Percentiles rank a stretch among this genome's conserved stretches.
Evolutionary conservation across 441 rosid species (phyloP).

Genomic region (Manihot esculenta): DNA sequence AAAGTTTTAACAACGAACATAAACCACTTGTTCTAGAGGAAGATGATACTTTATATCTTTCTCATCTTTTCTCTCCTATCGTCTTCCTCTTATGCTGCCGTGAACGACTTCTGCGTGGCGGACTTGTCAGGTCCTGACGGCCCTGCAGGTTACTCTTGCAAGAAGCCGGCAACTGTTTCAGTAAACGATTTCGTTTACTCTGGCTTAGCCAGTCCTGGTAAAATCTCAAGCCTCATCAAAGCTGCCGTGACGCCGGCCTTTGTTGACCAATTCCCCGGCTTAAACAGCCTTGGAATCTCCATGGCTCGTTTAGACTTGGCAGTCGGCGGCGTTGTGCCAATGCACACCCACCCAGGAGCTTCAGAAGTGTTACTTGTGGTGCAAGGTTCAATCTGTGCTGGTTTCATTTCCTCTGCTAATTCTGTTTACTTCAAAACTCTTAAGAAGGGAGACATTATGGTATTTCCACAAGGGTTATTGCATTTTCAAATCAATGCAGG

Average conservation of each 20-base stretch:
- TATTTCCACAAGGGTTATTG: slow-evolving; percentile 68
- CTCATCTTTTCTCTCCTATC: slow-evolving; percentile 42
- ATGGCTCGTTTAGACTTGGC: slow-evolving; percentile 73
- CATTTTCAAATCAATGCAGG: slow-evolving; percentile 69
- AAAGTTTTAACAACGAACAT: background rate
- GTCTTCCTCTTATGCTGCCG: slow-evolving; percentile 50
- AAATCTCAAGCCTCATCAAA: slow-evolving; percentile 63
- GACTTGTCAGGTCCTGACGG: slow-evolving; percentile 47
- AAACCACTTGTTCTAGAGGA: slow-evolving; percentile 7
- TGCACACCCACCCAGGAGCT: slow-evolving; percentile 81
- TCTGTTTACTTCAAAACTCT: slow-evolving; percentile 52
- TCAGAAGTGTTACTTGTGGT: slow-evolving; percentile 58
- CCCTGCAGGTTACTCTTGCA: slow-evolving; percentile 76
- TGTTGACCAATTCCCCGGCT: slow-evolving; percentile 49
- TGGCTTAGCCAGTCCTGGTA: slow-evolving; percentile 55
- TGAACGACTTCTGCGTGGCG: slow-evolving; percentile 73
- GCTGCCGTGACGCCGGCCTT: slow-evolving; percentile 77
- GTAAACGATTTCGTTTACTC: slow-evolving; percentile 59
- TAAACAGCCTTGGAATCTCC: slow-evolving; percentile 76
- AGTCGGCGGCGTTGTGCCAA: slow-evolving; percentile 59
- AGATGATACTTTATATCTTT: slow-evolving; percentile 44
- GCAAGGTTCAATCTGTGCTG: slow-evolving; percentile 58
- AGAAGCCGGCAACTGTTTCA: slow-evolving; percentile 44
- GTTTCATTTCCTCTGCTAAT: slow-evolving; percentile 65
- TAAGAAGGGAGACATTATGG: slow-evolving; percentile 57